Evolutionary conservation across 495 filamentous ascomycete species (phyloP).

Genomic region (Pyrenula massariospora): DNA sequence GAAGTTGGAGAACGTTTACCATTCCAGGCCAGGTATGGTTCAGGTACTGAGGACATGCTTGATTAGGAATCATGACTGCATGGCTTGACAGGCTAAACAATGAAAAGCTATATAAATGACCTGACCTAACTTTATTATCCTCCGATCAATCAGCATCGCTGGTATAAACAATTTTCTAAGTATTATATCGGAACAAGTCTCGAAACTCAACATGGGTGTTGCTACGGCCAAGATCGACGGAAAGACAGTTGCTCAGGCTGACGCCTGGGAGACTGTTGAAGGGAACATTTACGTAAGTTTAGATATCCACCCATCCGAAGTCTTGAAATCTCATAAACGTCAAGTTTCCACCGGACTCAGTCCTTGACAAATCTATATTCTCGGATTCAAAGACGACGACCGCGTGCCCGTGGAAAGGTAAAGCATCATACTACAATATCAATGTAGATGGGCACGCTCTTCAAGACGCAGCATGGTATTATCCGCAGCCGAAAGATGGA

Average conservation of each 20-base stretch:
- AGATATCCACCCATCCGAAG: neutral
- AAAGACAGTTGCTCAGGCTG: constrained; percentile 45
- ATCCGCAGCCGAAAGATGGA: constrained; percentile 44
- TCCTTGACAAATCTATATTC: constrained; percentile 34
- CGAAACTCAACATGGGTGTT: constrained; percentile 27
- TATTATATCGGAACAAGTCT: no score
- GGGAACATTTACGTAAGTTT: constrained; percentile 57
- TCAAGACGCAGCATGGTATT: constrained; percentile 59
- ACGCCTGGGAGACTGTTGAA: constrained; percentile 53
- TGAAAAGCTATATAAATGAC: no score
- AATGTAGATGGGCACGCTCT: constrained; percentile 41
- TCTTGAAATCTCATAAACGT: constrained; percentile 2
- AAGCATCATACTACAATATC: constrained; percentile 55
- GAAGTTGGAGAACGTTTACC: no score
- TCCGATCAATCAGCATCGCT: no score
- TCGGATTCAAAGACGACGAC: constrained; percentile 37
- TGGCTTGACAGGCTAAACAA: no score
- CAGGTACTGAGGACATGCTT: neutral
- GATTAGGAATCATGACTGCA: neutral
- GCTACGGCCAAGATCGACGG: constrained; percentile 49
- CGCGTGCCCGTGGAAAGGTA: constrained; percentile 59
- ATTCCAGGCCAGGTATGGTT: no score
- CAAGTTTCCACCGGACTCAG: constrained; percentile 22
- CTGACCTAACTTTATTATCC: no score
- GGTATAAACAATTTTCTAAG: no score